These are phyloP conservation scores for Syzygium oleosum DNA, from an alignment of 345 rosid genomes.

Conservation along the genomic window DNA sequence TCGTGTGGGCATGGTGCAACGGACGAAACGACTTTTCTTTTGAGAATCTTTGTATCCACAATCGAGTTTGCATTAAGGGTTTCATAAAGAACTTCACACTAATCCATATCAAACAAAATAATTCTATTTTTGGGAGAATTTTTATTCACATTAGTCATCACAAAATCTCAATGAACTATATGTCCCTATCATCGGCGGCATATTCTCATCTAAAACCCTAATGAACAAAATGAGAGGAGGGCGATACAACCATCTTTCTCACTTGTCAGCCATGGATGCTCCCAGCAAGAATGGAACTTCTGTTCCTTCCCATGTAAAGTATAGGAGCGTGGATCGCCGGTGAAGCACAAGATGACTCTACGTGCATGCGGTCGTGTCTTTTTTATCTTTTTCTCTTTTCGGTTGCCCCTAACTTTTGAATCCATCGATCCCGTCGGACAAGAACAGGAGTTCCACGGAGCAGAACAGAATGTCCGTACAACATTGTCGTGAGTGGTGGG, in stretches of 20 bases:
- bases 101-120: no score
- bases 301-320: neutral
- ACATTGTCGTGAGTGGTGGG: neutral
- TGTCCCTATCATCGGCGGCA: neutral
- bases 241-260: neutral
- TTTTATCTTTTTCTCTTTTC: no score
- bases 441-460: neutral
- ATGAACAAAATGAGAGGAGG: neutral
- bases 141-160: neutral
- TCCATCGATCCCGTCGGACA: neutral
- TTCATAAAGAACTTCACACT: neutral
- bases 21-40: neutral
- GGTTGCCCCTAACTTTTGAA: neutral
- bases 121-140: neutral
- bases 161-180: neutral
- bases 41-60: neutral
- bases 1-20: neutral
- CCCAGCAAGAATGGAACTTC: neutral
- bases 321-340: neutral
- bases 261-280: neutral
- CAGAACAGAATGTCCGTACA: neutral
- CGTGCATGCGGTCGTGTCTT: neutral
- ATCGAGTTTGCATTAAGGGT: neutral
- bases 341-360: neutral
- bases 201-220: neutral